Percentiles rank a stretch among this genome's conserved stretches.
phyloP scores from a whole-genome alignment of 1,139 yeast genomes.

The Kodamaea ohmeri region DNA sequence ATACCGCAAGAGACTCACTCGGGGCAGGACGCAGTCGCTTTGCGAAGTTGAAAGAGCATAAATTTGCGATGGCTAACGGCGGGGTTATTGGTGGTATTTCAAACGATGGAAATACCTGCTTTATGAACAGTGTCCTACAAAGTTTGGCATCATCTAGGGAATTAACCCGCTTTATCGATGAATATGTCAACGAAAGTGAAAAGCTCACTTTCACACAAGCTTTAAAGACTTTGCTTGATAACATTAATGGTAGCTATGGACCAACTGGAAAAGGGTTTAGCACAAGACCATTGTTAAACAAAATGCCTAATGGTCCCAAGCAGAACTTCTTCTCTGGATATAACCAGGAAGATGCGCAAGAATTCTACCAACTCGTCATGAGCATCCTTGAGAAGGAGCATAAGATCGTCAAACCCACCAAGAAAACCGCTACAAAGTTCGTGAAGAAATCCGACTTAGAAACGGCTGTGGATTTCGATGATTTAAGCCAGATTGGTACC shows the following conservation, averaged over 20 bases:
- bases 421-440: constrained; percentile 11
- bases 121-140: constrained; percentile 88
- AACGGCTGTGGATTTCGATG: constrained; percentile 44
- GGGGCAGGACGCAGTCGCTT: constrained; percentile 12
- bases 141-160: constrained; percentile 74
- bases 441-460: constrained; percentile 21
- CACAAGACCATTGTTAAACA: constrained; percentile 60
- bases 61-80: constrained; percentile 51
- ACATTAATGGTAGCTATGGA: constrained; percentile 58
- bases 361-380: constrained; percentile 80
- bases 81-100: constrained; percentile 80
- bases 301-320: constrained; percentile 78
- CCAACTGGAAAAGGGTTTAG: constrained; percentile 57
- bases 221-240: constrained; percentile 48
- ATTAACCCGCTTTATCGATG: constrained; percentile 54
- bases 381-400: constrained; percentile 68
- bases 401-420: constrained; percentile 21
- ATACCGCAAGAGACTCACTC: constrained; percentile 9
- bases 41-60: constrained; percentile 25
- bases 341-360: constrained; percentile 94
- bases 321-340: constrained; percentile 76
- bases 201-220: constrained; percentile 52
- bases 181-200: constrained; percentile 21
- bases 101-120: constrained; percentile 91
- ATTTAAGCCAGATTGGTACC: constrained; percentile 55